These are phyloP conservation scores for Trametopsis cervina DNA, from an alignment of 768 basidiomycete species.

Conservation along the genomic window DNA sequence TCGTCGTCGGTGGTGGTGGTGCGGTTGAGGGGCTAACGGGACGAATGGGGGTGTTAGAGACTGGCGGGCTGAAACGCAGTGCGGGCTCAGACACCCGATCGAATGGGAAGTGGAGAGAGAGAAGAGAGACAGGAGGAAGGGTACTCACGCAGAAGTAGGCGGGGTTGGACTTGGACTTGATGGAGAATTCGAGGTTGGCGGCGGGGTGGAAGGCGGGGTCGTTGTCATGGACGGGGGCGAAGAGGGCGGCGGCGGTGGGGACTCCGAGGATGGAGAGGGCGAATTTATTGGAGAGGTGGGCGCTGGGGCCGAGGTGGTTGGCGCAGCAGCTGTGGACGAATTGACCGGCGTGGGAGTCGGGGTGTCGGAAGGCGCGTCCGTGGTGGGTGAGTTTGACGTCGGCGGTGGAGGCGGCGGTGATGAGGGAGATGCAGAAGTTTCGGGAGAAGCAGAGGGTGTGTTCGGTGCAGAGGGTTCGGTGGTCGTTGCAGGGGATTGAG, in stretches of 20 bases:
- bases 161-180: too few species aligned
- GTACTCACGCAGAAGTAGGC: too few species aligned
- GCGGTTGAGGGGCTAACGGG: conserved; percentile 9
- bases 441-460: conserved; percentile 14
- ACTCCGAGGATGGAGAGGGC: not conserved
- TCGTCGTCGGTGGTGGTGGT: conserved; percentile 7
- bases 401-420: conserved; percentile 10
- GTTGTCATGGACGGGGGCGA: not conserved
- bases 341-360: too few species aligned
- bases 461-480: conserved; percentile 10
- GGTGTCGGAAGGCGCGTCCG: conserved; percentile 10
- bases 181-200: not conserved
- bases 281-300: not conserved
- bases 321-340: conserved; percentile 11
- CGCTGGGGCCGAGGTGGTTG: conserved; percentile 6
- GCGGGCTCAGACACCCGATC: too few species aligned
- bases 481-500: not conserved
- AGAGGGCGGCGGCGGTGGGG: not conserved
- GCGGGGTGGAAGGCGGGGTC: conserved; percentile 13
- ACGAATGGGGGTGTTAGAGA: not conserved
- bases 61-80: not conserved
- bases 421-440: conserved; percentile 13
- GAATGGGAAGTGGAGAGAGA: too few species aligned
- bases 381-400: conserved; percentile 7
- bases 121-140: too few species aligned